phyloP scores from a whole-genome alignment of 495 filamentous ascomycete species.

The Neurospora sp. region DNA sequence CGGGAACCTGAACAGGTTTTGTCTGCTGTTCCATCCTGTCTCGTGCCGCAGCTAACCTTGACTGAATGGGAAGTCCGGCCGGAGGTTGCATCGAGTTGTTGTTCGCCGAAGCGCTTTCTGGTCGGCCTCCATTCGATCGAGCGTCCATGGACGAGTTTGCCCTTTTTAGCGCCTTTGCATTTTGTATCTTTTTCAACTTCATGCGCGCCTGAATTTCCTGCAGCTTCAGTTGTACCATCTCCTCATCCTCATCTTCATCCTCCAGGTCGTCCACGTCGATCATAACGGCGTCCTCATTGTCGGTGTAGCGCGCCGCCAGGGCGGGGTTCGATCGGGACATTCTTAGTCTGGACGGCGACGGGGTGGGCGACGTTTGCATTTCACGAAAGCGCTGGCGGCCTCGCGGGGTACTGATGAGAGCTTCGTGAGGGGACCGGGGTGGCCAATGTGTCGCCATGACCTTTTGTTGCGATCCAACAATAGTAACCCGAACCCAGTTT shows the following conservation, averaged over 20 bases:
- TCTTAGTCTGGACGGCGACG: conserved; percentile 44
- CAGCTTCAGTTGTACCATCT: conserved; percentile 72
- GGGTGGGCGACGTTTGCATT: conserved; percentile 49
- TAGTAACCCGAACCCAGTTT: neutral
- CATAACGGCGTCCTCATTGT: conserved; percentile 28
- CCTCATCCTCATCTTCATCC: conserved; percentile 79
- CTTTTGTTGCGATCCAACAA: neutral
- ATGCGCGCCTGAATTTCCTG: conserved; percentile 78
- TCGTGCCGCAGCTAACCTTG: conserved; percentile 12
- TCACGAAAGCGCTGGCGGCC: conserved; percentile 61
- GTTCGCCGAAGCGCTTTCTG: conserved; percentile 1
- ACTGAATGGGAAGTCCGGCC: conserved; percentile 13
- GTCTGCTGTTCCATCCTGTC: conserved; percentile 26
- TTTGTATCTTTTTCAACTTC: conserved; percentile 79
- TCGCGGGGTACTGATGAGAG: conserved; percentile 67
- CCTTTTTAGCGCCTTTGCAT: conserved; percentile 36
- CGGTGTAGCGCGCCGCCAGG: conserved; percentile 10
- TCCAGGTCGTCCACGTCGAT: conserved; percentile 33
- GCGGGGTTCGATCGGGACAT: conserved; percentile 11
- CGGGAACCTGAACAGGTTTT: conserved; percentile 60
- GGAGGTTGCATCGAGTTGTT: neutral
- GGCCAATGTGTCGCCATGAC: conserved; percentile 59
- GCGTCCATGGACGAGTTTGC: conserved; percentile 3
- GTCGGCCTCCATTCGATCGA: conserved; percentile 10
- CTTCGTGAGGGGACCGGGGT: conserved; percentile 76